Evolutionary conservation across 2,329 filamentous ascomycete species (phyloP), one percentile per base, ranked within the genome.

Genomic region (Cadophora sp.): DNA sequence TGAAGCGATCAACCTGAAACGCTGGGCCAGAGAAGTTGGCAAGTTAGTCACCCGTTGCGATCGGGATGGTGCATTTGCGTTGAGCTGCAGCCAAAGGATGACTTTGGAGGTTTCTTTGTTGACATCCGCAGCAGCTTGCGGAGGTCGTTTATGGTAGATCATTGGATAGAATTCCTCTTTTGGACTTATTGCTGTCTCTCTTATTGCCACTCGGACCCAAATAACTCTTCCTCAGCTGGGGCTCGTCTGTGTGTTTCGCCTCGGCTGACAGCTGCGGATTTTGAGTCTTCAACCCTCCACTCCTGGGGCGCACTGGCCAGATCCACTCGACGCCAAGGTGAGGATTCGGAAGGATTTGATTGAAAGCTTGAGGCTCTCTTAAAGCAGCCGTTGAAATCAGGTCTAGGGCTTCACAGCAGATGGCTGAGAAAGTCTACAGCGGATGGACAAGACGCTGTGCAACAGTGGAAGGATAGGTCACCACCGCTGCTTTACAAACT

Each of bases 1-100:
- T 43, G 55, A 24, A 58, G 33, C 55, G 55, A 58, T 58, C 55
- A 58, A 58, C 36, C 55, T 58, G 55, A 58, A 58, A 58, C 55
- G 20, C 30, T 58, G 55, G 55, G 43, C 36, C 55, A 53, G 50
- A 18, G 16, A 53, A 33, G 14, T 8, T 24, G 14, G 53, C 30
- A 36, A 41, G 30, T 36, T 36, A 11, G 22, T 39, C 24, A 7
- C 18, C 53, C 53, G 27, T 13, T 56, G 53, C 41, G 18, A 56
- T 33, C 48, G 48, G 27, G 24, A 53, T 33, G 51, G 51, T 55
- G 51, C 51, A 20, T 55, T 36, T 55, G 20, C 30, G 33, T 14
- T 39, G 30, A 56, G 30, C n/a, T 56, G 30, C 18, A 7, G 18
- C 18, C 3, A 39, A 27, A 39, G 27, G 53, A 22, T 33, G n/a